Evolutionary conservation across 495 filamentous ascomycete genomes (phyloP).

Genomic region (Penicillium riverlandense): DNA sequence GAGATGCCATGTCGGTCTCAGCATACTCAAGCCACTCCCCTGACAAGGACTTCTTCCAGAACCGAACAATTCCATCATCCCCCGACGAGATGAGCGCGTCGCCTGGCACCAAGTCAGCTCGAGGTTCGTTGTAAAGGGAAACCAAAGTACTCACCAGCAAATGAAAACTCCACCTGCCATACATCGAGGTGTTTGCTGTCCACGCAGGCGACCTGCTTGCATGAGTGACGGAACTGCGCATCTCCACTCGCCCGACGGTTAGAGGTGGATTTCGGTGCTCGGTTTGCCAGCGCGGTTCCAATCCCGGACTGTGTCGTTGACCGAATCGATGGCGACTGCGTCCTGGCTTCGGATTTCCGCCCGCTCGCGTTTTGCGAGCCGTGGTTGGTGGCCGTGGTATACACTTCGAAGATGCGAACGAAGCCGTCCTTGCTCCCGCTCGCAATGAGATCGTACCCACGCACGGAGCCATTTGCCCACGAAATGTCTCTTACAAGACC

Average conservation of each 20-base stretch:
- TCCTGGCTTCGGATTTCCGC: conserved; percentile 20
- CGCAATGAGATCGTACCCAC: conserved; percentile 84
- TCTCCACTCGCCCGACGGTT: conserved; percentile 27
- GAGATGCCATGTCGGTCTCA: conserved; percentile 36
- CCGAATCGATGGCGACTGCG: conserved; percentile 29
- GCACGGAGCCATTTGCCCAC: conserved; percentile 83
- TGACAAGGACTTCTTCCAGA: conserved; percentile 44
- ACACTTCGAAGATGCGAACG: conserved; percentile 76
- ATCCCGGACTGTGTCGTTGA: conserved; percentile 44
- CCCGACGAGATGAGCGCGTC: conserved; percentile 44
- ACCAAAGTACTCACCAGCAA: conserved; percentile 27
- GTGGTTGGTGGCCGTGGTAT: conserved; percentile 37
- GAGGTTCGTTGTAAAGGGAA: neutral
- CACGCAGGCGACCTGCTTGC: conserved; percentile 39
- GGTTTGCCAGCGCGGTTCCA: conserved; percentile 41
- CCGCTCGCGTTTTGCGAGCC: conserved; percentile 20
- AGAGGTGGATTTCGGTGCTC: conserved; percentile 21
- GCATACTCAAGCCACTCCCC: conserved; percentile 47
- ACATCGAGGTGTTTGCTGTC: conserved; percentile 44
- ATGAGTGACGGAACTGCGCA: conserved; percentile 37
- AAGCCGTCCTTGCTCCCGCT: conserved; percentile 88
- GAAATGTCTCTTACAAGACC: conserved; percentile 83
- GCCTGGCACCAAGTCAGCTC: conserved; percentile 18
- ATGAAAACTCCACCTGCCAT: conserved; percentile 44
- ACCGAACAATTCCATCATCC: conserved; percentile 40